Conservation (phyloP, 345 rosid genomes). For the Gossypium rotundifolium region DNA sequence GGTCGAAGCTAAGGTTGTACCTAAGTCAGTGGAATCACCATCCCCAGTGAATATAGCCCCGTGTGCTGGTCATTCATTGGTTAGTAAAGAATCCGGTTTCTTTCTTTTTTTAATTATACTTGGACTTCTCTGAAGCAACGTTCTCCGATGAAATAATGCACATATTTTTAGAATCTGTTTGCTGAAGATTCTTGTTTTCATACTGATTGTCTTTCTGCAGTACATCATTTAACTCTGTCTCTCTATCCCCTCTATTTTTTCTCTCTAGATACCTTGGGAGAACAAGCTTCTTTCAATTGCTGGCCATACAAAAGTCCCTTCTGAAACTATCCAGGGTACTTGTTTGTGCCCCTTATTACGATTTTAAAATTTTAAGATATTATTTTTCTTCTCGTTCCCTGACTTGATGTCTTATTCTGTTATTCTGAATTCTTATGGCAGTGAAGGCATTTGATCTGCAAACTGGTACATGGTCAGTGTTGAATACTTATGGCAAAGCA, state of each 20-base stretch:
- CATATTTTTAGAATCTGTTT: conserved; percentile 17
- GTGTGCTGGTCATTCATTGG: conserved; percentile 99
- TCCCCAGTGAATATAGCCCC: conserved; percentile 46
- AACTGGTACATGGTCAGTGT: conserved; percentile 69
- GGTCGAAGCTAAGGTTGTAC: conserved; percentile 59
- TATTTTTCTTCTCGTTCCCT: neutral
- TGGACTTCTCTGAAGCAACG: conserved; percentile 15
- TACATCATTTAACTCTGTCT: neutral
- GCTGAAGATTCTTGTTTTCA: conserved; percentile 16
- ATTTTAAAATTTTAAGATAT: conserved; percentile 1
- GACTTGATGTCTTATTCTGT: neutral
- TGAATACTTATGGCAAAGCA: conserved; percentile 92
- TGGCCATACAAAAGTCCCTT: conserved; percentile 90
- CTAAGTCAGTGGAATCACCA: conserved; percentile 48
- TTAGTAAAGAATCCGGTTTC: conserved; percentile 32
- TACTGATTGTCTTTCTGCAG: conserved; percentile 12
- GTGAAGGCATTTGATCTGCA: conserved; percentile 82
- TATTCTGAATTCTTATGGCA: conserved; percentile 33
- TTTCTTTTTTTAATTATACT: neutral
- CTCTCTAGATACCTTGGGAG: conserved; percentile 76
- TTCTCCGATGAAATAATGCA: conserved; percentile 11
- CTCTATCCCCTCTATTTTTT: conserved; percentile 14
- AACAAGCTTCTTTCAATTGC: conserved; percentile 86
- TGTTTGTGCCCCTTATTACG: neutral
- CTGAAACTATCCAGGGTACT: conserved; percentile 81